These are phyloP conservation scores for Penicillium cosmopolitanum DNA, from an alignment of 495 filamentous ascomycete genomes.

Conservation along the genomic window DNA sequence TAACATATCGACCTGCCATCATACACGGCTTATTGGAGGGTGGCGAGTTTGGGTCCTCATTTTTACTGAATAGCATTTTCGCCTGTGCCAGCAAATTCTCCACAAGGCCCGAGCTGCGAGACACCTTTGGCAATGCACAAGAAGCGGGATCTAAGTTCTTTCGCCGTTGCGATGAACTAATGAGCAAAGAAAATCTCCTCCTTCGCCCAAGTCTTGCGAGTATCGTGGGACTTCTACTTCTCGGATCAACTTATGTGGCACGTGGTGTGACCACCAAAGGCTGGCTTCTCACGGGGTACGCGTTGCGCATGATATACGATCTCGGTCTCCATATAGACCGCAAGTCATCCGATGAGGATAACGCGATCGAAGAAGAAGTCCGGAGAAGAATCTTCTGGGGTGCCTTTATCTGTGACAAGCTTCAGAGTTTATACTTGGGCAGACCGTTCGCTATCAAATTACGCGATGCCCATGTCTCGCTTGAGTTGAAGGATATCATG, in stretches of 20 bases:
- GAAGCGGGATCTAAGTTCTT: constrained; percentile 29
- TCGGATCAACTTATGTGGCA: constrained; percentile 28
- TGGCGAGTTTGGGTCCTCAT: constrained; percentile 38
- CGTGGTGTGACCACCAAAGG: constrained; percentile 27
- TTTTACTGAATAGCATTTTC: constrained; percentile 45
- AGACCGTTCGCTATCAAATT: constrained; percentile 27
- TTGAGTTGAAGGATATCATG: constrained; percentile 28
- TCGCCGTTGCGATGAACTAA: constrained; percentile 26
- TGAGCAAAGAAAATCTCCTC: constrained; percentile 22
- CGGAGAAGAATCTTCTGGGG: constrained; percentile 45
- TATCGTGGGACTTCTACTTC: constrained; percentile 27
- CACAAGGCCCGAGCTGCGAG: constrained; percentile 27
- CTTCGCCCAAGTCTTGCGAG: constrained; percentile 31
- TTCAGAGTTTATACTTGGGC: constrained; percentile 41
- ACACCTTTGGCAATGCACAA: constrained; percentile 19
- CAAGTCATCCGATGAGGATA: constrained; percentile 9
- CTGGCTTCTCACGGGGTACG: constrained; percentile 42
- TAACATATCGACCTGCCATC: constrained; percentile 42
- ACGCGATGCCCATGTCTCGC: constrained; percentile 26
- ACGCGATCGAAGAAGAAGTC: constrained; percentile 37
- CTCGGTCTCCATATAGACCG: constrained; percentile 36
- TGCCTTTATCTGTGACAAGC: constrained; percentile 41
- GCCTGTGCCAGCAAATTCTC: constrained; percentile 37
- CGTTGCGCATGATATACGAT: constrained; percentile 41
- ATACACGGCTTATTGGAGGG: constrained; percentile 39